Percentiles rank a stretch among this genome's conserved stretches.
Conservation (phyloP, 345 rosid species). For the Salix viminalis region DNA sequence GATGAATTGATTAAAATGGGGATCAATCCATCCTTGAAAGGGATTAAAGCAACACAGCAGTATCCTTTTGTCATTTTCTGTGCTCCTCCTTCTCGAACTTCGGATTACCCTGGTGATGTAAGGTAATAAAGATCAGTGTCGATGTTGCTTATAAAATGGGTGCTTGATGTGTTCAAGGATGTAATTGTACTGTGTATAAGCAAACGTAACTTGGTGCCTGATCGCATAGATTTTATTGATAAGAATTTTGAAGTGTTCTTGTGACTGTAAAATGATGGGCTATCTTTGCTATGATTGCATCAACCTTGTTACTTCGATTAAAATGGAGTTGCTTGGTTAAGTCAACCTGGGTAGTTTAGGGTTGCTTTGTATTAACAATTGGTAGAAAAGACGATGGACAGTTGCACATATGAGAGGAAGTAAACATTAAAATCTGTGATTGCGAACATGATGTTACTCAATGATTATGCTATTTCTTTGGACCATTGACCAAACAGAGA, state of each 20-base stretch:
- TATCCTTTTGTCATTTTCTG: constrained; percentile 82
- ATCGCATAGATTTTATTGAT: neutral
- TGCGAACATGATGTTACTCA: too few relatives aligned
- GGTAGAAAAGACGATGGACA: neutral
- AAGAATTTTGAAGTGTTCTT: too few relatives aligned
- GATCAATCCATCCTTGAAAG: constrained; percentile 67
- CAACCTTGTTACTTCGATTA: too few relatives aligned
- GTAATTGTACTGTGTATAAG: neutral
- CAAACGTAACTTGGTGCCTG: neutral
- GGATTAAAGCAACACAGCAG: constrained; percentile 32
- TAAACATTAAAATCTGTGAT: neutral
- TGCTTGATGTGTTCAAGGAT: neutral
- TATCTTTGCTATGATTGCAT: too few relatives aligned
- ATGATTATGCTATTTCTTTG: constrained; percentile 8
- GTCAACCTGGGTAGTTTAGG: too few relatives aligned
- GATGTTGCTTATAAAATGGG: neutral
- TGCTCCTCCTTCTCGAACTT: constrained; percentile 84
- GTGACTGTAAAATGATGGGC: neutral
- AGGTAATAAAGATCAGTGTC: constrained; percentile 35
- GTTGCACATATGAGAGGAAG: neutral
- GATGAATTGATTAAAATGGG: constrained; percentile 70
- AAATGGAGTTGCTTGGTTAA: too few relatives aligned
- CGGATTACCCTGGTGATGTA: constrained; percentile 77
- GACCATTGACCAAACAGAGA: constrained; percentile 39
- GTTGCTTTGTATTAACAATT: too few relatives aligned